A percentile compares a stretch with the other conserved stretches of the same genome.
These are phyloP conservation scores for Epichloe brachyelytri DNA, from an alignment of 2,329 filamentous ascomycete species.

Conservation along the genomic window DNA sequence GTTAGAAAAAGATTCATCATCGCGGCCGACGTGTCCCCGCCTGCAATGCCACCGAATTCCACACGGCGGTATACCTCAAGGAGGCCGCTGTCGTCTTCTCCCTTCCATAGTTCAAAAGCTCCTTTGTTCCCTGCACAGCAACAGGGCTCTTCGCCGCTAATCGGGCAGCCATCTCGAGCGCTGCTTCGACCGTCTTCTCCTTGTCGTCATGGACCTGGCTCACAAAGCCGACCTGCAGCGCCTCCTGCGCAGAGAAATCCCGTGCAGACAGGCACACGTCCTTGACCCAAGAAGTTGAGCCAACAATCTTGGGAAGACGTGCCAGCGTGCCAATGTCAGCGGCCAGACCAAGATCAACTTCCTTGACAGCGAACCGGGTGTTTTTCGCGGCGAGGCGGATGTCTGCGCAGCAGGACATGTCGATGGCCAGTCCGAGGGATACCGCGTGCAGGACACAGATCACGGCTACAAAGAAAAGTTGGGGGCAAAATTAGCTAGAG, in stretches of 20 bases:
- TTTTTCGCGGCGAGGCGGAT: constrained; percentile 51
- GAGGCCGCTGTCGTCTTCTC: constrained; percentile 69
- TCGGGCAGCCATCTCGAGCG: constrained; percentile 46
- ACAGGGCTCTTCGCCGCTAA: constrained; percentile 78
- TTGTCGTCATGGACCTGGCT: constrained; percentile 52
- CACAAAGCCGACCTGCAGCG: constrained; percentile 56
- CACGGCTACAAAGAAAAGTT: constrained; percentile 41
- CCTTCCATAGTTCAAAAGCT: constrained; percentile 68
- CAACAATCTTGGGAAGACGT: constrained; percentile 60
- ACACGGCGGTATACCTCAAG: constrained; percentile 70
- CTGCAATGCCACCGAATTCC: constrained; percentile 79
- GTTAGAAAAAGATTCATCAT: constrained; percentile 68
- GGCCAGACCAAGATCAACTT: constrained; percentile 71
- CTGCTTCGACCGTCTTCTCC: constrained; percentile 47
- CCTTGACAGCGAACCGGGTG: constrained; percentile 58
- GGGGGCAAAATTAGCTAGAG: too few relatives aligned
- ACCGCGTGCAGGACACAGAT: constrained; percentile 72
- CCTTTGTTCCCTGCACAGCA: constrained; percentile 77
- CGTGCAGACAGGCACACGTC: constrained; percentile 63
- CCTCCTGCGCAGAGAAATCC: constrained; percentile 56
- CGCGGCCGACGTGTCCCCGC: constrained; percentile 62
- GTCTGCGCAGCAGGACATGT: constrained; percentile 58
- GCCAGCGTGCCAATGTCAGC: constrained; percentile 68
- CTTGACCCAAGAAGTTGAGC: constrained; percentile 63
- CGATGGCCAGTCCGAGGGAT: constrained; percentile 64